These are phyloP conservation scores for Aureobasidium leucospermi DNA, from an alignment of 2,329 filamentous ascomycete genomes.

Conservation along the genomic window DNA sequence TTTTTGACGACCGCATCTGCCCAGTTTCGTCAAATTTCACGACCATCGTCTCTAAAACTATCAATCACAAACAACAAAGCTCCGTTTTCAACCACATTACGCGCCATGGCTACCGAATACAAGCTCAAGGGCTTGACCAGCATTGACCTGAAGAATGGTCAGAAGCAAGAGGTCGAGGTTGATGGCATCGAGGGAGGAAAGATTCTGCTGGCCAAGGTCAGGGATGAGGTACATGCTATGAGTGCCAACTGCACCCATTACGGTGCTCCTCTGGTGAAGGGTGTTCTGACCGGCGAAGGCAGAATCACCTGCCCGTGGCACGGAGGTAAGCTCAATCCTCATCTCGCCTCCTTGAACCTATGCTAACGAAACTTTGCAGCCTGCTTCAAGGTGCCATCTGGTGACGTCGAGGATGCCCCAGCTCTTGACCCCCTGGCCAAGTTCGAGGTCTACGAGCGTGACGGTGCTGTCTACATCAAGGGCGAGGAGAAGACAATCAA, in stretches of 20 bases:
- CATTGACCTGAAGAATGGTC: conserved; percentile 66
- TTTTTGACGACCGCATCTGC: conserved; percentile 10
- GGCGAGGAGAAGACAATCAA: conserved; percentile 76
- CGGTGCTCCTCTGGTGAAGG: conserved; percentile 80
- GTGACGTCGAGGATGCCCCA: conserved; percentile 92
- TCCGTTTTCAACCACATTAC: conserved; percentile 20
- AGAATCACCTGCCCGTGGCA: conserved; percentile 94
- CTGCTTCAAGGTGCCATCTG: conserved; percentile 83
- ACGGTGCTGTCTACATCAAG: conserved; percentile 76
- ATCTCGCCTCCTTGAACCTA: background rate
- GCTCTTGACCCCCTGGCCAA: conserved; percentile 78
- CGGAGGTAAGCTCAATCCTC: conserved; percentile 56
- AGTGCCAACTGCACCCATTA: conserved; percentile 85
- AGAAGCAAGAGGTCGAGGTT: conserved; percentile 84
- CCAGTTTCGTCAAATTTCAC: conserved; percentile 8
- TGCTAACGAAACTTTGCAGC: conserved; percentile 61
- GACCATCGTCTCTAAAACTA: background rate
- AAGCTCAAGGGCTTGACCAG: conserved; percentile 69
- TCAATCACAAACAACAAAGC: conserved; percentile 2
- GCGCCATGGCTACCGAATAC: conserved; percentile 41
- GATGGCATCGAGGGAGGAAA: conserved; percentile 83
- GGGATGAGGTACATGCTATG: conserved; percentile 68
- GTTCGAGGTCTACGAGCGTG: conserved; percentile 73
- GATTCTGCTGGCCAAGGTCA: conserved; percentile 74
- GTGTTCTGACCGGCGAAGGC: conserved; percentile 74